Conservation (phyloP, 1,139 yeast species). For the Hanseniaspora uvarum region DNA sequence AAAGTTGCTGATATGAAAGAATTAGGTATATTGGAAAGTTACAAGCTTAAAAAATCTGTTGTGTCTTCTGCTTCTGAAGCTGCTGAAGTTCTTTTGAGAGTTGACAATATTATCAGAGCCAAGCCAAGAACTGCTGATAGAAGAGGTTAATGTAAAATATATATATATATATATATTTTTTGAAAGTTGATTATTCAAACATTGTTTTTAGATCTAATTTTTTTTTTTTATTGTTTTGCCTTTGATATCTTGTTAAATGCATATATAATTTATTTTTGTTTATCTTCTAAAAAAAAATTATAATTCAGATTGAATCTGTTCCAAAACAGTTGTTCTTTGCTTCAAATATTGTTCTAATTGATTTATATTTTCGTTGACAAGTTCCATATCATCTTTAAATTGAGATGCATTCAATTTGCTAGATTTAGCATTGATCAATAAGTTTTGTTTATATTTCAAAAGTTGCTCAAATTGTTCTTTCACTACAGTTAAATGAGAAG, state of each 20-base stretch:
- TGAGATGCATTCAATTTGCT: constrained; percentile 25
- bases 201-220: neutral
- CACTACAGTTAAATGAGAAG: constrained; percentile 35
- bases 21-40: constrained; percentile 83
- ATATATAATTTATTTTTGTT: neutral
- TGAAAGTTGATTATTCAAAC: neutral
- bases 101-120: constrained; percentile 91
- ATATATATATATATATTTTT: neutral
- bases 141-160: constrained; percentile 20
- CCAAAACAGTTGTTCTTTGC: constrained; percentile 41
- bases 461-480: constrained; percentile 76
- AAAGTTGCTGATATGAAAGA: constrained; percentile 88
- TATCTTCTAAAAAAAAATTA: constrained; percentile 16
- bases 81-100: constrained; percentile 87
- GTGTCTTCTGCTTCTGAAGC: constrained; percentile 97
- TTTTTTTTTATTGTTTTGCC: too few relatives aligned
- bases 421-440: constrained; percentile 29
- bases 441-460: constrained; percentile 58
- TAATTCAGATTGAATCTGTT: constrained; percentile 36
- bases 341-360: constrained; percentile 44
- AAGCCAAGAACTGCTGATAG: constrained; percentile 96
- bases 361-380: constrained; percentile 46
- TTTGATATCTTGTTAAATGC: neutral
- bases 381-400: constrained; percentile 37
- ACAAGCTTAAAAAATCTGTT: constrained; percentile 82